phyloP scores from a whole-genome alignment of 345 rosid genomes.

The Eucalyptus regnans region DNA sequence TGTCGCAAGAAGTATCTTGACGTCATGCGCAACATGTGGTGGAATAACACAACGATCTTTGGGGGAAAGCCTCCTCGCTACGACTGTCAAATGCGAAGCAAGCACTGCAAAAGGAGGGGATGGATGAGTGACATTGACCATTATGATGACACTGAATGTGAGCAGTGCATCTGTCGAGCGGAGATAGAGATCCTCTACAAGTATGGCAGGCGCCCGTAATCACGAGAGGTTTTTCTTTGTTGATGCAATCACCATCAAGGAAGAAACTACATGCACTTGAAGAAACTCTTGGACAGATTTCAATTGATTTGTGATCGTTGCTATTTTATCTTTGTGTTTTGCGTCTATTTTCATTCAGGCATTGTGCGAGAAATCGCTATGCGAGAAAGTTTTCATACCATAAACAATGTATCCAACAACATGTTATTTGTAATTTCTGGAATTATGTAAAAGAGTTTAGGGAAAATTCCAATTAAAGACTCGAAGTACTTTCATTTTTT shows the following conservation, averaged over 20 bases:
- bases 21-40: fast-evolving
- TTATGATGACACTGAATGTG: fast-evolving
- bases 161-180: fast-evolving
- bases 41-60: fast-evolving
- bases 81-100: fast-evolving
- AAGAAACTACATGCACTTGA: not conserved
- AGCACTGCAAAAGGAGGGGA: not conserved
- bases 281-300: not conserved
- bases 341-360: not conserved
- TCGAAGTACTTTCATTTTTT: fast-evolving
- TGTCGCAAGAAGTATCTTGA: not conserved
- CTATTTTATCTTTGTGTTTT: not conserved
- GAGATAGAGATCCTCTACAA: not conserved
- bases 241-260: not conserved
- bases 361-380: fast-evolving
- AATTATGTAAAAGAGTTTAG: too few species aligned
- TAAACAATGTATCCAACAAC: too few species aligned
- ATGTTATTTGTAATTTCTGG: not conserved
- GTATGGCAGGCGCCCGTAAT: fast-evolving
- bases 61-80: not conserved
- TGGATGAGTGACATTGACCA: not conserved
- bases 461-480: fast-evolving
- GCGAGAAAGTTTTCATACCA: not conserved
- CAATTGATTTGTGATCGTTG: not conserved
- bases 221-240: not conserved